Evolutionary conservation across 768 basidiomycete species (phyloP).

Genomic region (Boletus huronensis): DNA sequence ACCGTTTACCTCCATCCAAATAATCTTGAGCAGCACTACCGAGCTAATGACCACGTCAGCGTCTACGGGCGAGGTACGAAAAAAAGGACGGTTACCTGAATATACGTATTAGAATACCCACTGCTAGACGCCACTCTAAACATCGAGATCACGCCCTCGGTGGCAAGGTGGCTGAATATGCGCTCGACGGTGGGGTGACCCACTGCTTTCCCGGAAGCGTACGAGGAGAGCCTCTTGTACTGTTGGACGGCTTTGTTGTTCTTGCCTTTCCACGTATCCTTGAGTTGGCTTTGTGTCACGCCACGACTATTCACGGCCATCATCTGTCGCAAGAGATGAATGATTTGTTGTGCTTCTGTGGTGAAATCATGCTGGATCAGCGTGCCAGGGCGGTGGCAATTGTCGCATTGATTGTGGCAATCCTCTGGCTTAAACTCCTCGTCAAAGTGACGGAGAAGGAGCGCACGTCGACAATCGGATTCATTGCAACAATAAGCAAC

Average conservation of each 20-base stretch:
- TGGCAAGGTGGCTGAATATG: constrained; percentile 55
- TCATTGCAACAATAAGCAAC: constrained; percentile 78
- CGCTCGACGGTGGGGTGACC: constrained; percentile 57
- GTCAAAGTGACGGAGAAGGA: constrained; percentile 86
- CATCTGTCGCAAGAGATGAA: constrained; percentile 55
- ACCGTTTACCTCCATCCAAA: constrained; percentile 11
- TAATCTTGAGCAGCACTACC: constrained; percentile 23
- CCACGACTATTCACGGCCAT: constrained; percentile 38
- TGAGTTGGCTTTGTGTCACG: constrained; percentile 58
- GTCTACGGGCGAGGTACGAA: background rate
- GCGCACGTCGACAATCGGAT: constrained; percentile 81
- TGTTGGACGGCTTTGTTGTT: constrained; percentile 42
- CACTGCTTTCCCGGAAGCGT: constrained; percentile 53
- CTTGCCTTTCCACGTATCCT: constrained; percentile 64
- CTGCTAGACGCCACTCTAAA: constrained; percentile 43
- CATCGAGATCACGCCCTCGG: constrained; percentile 46
- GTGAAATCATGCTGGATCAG: constrained; percentile 59
- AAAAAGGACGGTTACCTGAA: constrained; percentile 39
- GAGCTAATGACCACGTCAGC: constrained; percentile 11
- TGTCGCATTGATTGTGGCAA: constrained; percentile 79
- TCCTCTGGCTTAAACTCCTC: constrained; percentile 67
- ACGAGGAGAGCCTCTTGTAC: constrained; percentile 45
- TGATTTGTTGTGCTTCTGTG: constrained; percentile 47
- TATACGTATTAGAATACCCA: constrained; percentile 52
- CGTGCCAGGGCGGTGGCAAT: constrained; percentile 57